Percentiles rank a stretch among this genome's conserved stretches.
These are phyloP conservation scores for Epipyxis sp. DNA, from an alignment of 108 stramenopile species.

Conservation along the genomic window DNA sequence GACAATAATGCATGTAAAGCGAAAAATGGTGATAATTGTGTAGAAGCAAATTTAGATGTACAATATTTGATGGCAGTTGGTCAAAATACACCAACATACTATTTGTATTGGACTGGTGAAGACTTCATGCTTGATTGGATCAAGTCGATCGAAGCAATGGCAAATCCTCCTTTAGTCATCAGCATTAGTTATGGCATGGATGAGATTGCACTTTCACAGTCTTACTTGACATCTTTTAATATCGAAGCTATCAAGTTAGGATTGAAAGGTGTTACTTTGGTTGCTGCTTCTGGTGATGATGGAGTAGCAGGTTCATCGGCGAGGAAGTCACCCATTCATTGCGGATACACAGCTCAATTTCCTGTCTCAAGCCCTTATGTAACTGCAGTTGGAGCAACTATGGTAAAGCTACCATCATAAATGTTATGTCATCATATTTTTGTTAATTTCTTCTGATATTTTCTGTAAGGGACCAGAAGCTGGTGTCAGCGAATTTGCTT, in stretches of 20 bases:
- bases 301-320: conserved; percentile 20
- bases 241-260: background rate
- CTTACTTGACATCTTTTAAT: background rate
- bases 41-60: conserved; percentile 28
- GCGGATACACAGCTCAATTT: conserved; percentile 47
- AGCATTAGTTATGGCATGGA: background rate
- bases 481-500: too few relatives aligned
- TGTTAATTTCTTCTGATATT: conserved; percentile 35
- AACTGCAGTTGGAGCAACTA: conserved; percentile 55
- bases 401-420: conserved; percentile 19
- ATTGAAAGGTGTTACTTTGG: background rate
- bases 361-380: conserved; percentile 61
- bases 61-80: conserved; percentile 17
- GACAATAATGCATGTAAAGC: conserved; percentile 1
- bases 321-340: background rate
- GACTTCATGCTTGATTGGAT: conserved; percentile 40
- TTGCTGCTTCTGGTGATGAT: conserved; percentile 2
- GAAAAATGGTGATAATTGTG: background rate
- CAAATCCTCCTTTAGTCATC: conserved; percentile 27
- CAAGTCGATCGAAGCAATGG: background rate
- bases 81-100: background rate
- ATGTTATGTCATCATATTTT: background rate
- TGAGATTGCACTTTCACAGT: background rate
- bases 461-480: background rate
- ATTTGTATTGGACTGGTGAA: conserved; percentile 15